Evolutionary conservation across 2,329 filamentous ascomycete genomes (phyloP), one percentile per base, ranked within the genome.

Genomic region (Emericellopsis cladophorae): DNA sequence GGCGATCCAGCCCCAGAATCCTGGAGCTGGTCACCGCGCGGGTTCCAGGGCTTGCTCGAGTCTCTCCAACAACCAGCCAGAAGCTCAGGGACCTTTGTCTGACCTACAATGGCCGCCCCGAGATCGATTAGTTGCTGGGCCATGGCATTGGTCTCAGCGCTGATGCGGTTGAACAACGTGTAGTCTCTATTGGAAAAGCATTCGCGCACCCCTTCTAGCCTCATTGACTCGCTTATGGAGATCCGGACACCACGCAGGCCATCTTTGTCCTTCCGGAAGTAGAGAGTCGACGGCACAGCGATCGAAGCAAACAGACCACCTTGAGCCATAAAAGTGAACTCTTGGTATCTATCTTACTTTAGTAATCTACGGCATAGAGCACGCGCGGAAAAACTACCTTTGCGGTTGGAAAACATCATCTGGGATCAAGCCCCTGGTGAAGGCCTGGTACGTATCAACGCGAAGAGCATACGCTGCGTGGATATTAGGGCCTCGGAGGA

Each of bases 141-240:
- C 70, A 61, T 0, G 66, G 51, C 0, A 72, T 69, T 2, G 72
- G 78, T 3, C 49, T 51, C 2, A 56, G 63, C 4, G 52, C 52
- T 0, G 64, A 58, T 3, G 63, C 50, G 1, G 62, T 58, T 41
- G 3, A 81, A 54, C 29, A 68, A 58, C 18, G 67, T 68, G 64
- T 71, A 82, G 2, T 76, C 70, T 26, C 72, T 61, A 41, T 76
- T 80, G 0, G 77, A 79, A 26, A 71, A 62, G 1, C 65, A 65
- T 0, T 73, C 79, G 11, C 65, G 64, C 0, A 79, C 54, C 2
- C 79, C 79, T n/a, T 52, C 46, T 0, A 66, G 42, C 4, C 56
- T 50, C 29, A 56, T 45, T 4, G 51, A 46, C 31, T 67, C 62
- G 15, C 54, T 52, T 10, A 66, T 44, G 18, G 59, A 49, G 4